Evolutionary conservation across 1,139 yeast species (phyloP).

Genomic region (Diutina siamensis): DNA sequence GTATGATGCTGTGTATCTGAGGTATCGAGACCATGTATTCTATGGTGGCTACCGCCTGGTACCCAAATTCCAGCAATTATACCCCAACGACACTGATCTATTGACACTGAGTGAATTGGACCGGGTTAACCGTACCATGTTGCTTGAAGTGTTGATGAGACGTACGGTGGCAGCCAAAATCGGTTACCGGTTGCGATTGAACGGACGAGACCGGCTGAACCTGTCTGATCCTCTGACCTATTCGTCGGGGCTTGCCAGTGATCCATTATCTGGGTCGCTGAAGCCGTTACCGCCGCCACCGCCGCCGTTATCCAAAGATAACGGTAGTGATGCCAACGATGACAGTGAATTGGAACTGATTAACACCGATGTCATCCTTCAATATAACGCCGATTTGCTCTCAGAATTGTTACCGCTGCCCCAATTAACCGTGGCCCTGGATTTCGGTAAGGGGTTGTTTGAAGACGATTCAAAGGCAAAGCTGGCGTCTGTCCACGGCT

Average conservation of each 20-base stretch:
- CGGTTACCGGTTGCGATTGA: slow-evolving; percentile 17
- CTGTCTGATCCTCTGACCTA: neutral
- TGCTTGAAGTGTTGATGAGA: slow-evolving; percentile 27
- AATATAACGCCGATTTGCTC: slow-evolving; percentile 21
- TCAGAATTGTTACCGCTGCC: slow-evolving; percentile 30
- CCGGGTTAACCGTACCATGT: slow-evolving; percentile 20
- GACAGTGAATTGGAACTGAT: slow-evolving; percentile 15
- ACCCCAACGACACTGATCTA: slow-evolving; percentile 17
- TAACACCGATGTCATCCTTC: slow-evolving; percentile 22
- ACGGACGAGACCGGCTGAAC: neutral
- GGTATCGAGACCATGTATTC: slow-evolving; percentile 22
- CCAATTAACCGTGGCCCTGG: slow-evolving; percentile 15
- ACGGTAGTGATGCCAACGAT: slow-evolving; percentile 8
- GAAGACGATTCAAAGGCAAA: neutral
- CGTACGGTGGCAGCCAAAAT: slow-evolving; percentile 35
- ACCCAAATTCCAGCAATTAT: slow-evolving; percentile 18
- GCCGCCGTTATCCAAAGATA: slow-evolving; percentile 4
- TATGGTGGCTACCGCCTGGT: slow-evolving; percentile 11
- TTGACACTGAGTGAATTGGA: slow-evolving; percentile 18
- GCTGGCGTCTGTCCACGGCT: neutral
- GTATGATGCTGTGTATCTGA: slow-evolving; percentile 11
- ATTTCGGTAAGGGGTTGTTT: neutral
- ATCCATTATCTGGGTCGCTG: neutral
- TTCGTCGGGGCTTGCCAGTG: neutral
- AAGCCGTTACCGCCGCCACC: neutral